phyloP scores from a whole-genome alignment of 768 basidiomycete genomes.

The Podaxis pistillaris region DNA sequence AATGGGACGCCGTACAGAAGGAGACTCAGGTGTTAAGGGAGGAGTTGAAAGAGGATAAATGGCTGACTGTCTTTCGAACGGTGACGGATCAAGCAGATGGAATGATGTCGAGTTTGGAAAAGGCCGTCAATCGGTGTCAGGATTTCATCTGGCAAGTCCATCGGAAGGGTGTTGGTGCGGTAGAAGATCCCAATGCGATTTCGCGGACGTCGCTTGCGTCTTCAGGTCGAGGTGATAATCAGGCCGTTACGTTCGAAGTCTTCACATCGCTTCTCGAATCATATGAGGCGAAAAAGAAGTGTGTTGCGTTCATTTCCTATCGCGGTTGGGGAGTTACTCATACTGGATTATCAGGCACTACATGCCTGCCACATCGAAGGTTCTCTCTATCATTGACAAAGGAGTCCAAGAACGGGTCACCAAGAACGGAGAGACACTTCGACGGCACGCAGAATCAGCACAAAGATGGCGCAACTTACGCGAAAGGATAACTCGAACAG shows the following conservation, averaged over 20 bases:
- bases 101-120: slow-evolving; percentile 96
- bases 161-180: slow-evolving; percentile 48
- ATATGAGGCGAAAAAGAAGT: slow-evolving; percentile 90
- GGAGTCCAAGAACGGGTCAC: slow-evolving; percentile 91
- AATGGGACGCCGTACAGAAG: slow-evolving; percentile 81
- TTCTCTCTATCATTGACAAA: slow-evolving; percentile 91
- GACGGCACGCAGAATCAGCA: slow-evolving; percentile 86
- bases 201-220: slow-evolving; percentile 34
- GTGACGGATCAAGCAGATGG: slow-evolving; percentile 94
- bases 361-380: slow-evolving; percentile 90
- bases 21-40: slow-evolving; percentile 82
- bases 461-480: slow-evolving; percentile 80
- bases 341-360: slow-evolving; percentile 65
- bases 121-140: slow-evolving; percentile 87
- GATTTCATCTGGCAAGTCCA: slow-evolving; percentile 88
- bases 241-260: slow-evolving; percentile 54
- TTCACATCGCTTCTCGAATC: slow-evolving; percentile 69
- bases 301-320: slow-evolving; percentile 24
- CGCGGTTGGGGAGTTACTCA: not conserved
- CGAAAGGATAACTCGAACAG: slow-evolving; percentile 78
- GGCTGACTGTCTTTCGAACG: slow-evolving; percentile 92
- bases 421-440: slow-evolving; percentile 93
- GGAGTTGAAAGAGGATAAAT: slow-evolving; percentile 96
- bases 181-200: slow-evolving; percentile 23
- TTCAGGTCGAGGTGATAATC: slow-evolving; percentile 49